phyloP scores from a whole-genome alignment of 495 filamentous ascomycete species.

The Podospora appendiculata region DNA sequence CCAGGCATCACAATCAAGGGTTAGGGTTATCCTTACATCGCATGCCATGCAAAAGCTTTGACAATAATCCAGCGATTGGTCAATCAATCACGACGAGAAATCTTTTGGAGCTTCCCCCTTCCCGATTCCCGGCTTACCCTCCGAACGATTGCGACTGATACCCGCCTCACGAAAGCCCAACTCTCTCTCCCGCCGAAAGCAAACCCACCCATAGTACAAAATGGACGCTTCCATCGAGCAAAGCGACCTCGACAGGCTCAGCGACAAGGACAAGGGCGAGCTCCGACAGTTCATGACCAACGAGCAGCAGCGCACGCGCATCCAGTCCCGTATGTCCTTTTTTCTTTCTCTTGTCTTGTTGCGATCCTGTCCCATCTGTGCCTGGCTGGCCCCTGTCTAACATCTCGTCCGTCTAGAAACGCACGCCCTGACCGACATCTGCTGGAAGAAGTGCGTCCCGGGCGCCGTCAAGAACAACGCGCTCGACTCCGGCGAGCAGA shows the following conservation, averaged over 20 bases:
- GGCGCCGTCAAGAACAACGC: conserved; percentile 50
- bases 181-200: too few relatives aligned
- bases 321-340: conserved; percentile 64
- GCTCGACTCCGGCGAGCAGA: conserved; percentile 68
- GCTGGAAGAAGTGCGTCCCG: conserved; percentile 85
- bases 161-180: too few relatives aligned
- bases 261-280: conserved; percentile 75
- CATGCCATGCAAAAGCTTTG: too few relatives aligned
- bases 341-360: neutral
- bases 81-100: too few relatives aligned
- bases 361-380: neutral
- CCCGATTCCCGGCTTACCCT: too few relatives aligned
- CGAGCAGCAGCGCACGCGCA: conserved; percentile 70
- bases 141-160: too few relatives aligned
- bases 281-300: conserved; percentile 72
- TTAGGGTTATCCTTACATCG: too few relatives aligned
- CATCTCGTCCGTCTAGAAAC: conserved; percentile 43
- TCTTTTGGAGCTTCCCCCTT: too few relatives aligned
- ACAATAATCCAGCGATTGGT: too few relatives aligned
- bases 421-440: conserved; percentile 77
- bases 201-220: conserved; percentile 1
- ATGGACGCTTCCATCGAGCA: conserved; percentile 36
- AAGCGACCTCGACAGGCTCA: conserved; percentile 63
- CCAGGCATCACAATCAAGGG: too few relatives aligned
- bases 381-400: too few relatives aligned